A percentile compares a stretch with the other conserved stretches of the same genome.
These are phyloP conservation scores for Trematosphaeria pertusa DNA, from an alignment of 2,329 filamentous ascomycete species.

Conservation along the genomic window DNA sequence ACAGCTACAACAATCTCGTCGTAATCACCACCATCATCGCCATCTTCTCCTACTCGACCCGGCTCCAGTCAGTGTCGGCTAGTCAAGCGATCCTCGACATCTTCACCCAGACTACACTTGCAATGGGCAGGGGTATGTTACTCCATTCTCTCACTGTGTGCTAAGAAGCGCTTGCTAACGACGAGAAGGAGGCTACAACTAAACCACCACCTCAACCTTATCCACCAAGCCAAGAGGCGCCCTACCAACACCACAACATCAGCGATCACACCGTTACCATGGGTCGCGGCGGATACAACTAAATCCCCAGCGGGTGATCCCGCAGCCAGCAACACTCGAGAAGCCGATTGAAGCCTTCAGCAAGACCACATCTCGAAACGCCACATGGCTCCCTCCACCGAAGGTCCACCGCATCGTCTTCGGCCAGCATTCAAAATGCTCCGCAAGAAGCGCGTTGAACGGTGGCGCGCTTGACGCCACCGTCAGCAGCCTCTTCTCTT, in stretches of 20 bases:
- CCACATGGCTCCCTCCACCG: constrained; percentile 6
- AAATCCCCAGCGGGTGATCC: constrained; percentile 21
- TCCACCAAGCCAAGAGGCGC: constrained; percentile 23
- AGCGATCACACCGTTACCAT: constrained; percentile 25
- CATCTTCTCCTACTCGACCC: constrained; percentile 2
- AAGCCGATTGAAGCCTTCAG: too few relatives aligned
- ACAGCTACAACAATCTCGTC: constrained; percentile 5
- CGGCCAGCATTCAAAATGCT: constrained; percentile 24
- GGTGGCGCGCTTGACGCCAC: constrained; percentile 26
- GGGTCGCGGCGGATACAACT: constrained; percentile 47
- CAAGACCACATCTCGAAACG: constrained; percentile 4
- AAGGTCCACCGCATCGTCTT: constrained; percentile 13
- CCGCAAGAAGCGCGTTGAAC: constrained; percentile 35
- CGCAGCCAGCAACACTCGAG: constrained; percentile 19
- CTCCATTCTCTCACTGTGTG: too few relatives aligned
- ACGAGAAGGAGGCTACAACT: constrained; percentile 56
- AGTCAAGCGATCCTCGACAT: constrained; percentile 8
- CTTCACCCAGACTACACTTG: constrained; percentile 14
- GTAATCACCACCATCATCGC: background rate
- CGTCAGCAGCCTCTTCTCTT: constrained; percentile 1
- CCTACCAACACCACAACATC: constrained; percentile 15
- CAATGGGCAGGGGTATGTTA: constrained; percentile 44
- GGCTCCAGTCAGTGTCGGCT: background rate
- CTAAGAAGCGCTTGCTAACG: too few relatives aligned
- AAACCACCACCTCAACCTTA: constrained; percentile 15